phyloP scores from a whole-genome alignment of 1,284 basidiomycete species.

The Ceratobasidium sp. region DNA sequence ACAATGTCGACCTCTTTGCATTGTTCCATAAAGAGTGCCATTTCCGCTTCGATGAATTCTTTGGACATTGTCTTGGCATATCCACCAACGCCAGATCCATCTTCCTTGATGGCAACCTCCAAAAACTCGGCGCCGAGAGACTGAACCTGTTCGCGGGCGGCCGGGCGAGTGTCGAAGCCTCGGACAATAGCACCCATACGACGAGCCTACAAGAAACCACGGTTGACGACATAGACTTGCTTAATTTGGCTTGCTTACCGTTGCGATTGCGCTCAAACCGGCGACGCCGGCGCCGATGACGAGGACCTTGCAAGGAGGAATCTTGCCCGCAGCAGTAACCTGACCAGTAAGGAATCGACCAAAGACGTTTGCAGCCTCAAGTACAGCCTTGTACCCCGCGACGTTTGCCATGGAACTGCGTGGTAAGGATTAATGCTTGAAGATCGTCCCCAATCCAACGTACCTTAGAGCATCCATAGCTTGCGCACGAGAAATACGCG shows the following conservation, averaged over 20 bases:
- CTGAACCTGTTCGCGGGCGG: slow-evolving; percentile 85
- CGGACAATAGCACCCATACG: slow-evolving; percentile 86
- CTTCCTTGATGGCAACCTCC: slow-evolving; percentile 79
- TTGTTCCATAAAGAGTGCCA: slow-evolving; percentile 87
- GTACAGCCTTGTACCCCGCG: slow-evolving; percentile 85
- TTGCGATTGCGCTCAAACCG: slow-evolving; percentile 84
- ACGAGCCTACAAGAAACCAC: slow-evolving; percentile 63
- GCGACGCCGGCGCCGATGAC: slow-evolving; percentile 89
- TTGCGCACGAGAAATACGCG: slow-evolving; percentile 86
- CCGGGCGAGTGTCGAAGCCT: slow-evolving; percentile 84
- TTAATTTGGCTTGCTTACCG: slow-evolving; percentile 60
- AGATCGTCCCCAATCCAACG: slow-evolving; percentile 21
- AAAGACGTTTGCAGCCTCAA: slow-evolving; percentile 87
- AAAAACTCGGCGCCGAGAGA: slow-evolving; percentile 87
- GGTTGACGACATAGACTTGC: background rate
- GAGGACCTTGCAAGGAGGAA: slow-evolving; percentile 85
- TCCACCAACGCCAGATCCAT: slow-evolving; percentile 80
- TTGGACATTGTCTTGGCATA: slow-evolving; percentile 93
- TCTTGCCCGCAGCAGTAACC: slow-evolving; percentile 86
- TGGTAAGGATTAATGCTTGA: background rate
- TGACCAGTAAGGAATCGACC: slow-evolving; percentile 88
- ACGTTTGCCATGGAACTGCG: slow-evolving; percentile 89
- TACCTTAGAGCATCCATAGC: slow-evolving; percentile 86
- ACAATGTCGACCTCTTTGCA: slow-evolving; percentile 88
- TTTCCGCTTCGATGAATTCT: slow-evolving; percentile 88